Percentiles rank a stretch among this genome's conserved stretches.
Conservation (phyloP, 2,329 filamentous ascomycete species). For the Alternaria hordeiaustralica region DNA sequence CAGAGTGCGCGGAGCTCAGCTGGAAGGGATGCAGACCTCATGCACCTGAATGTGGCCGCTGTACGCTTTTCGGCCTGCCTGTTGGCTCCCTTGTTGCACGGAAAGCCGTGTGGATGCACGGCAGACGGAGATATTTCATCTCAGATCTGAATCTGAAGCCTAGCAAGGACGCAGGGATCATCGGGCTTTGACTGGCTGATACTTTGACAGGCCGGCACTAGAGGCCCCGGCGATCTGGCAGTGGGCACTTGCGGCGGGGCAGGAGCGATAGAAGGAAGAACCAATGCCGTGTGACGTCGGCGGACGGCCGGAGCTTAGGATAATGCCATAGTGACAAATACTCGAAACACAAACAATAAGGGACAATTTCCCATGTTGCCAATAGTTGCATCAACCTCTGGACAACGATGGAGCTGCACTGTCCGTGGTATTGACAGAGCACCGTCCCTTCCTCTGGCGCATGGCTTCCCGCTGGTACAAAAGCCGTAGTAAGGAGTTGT, state of each 20-base stretch:
- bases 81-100: background rate
- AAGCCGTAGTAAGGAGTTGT: background rate
- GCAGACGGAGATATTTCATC: constrained; percentile 9
- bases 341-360: background rate
- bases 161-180: background rate
- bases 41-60: background rate
- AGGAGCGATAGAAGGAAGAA: constrained; percentile 1
- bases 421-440: background rate
- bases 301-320: background rate
- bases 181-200: background rate
- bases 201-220: constrained; percentile 8
- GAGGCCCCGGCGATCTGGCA: constrained; percentile 10
- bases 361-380: constrained; percentile 1
- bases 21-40: background rate
- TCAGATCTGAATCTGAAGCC: constrained; percentile 3
- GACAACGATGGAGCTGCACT: background rate
- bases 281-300: constrained; percentile 14
- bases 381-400: background rate
- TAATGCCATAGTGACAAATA: constrained; percentile 14
- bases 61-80: background rate
- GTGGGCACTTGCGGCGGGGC: constrained; percentile 9
- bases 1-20: background rate
- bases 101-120: background rate
- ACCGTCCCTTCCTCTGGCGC: background rate
- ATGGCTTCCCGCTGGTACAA: background rate